Evolutionary conservation across 2,329 filamentous ascomycete genomes (phyloP), one percentile per base, ranked within the genome.

Genomic region (Penicillium sp.): DNA sequence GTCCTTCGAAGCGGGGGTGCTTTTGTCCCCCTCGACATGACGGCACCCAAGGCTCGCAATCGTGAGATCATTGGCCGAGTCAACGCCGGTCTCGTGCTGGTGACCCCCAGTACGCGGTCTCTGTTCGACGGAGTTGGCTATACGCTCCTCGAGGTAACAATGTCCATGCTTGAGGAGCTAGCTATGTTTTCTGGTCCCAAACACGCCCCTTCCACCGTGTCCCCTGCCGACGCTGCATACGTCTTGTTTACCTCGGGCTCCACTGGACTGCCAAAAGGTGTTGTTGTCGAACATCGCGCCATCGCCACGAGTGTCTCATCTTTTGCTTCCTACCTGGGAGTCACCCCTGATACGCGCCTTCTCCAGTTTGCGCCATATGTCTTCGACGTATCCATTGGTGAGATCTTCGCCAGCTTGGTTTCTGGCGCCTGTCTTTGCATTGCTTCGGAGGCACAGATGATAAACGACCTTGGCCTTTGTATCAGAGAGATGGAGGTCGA

Each of bases 181-280:
- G 18, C 18, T 3, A 18, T 18, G 18, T 18, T 3, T 18, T 18
- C 18, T 18, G 3, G 18, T 18, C 18, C 18, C 18, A 3, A 18
- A 18, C 1, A 18, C 18, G 18, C 18, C 18, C 18, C 18, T 18
- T 18, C 18, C 18, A 18, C 18, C 18, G 18, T 18, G 18, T 18
- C n/a, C 26, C 32, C 45, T 56, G 76, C 35, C 66, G 69, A 2
- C 61, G 72, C 0, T 26, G 45, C 46, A 54, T 77, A 76, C 54
- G 64, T 79, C 3, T 60, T 75, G 1, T 70, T 81, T 49, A 73
- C 69, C 32, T 76, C 55, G 4, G 55, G 55, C 12, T 48, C 45
- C 18, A 51, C 51, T 8, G 55, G 55, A 5, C 45, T 43, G 35
- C 53, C 55, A 4, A 56, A 58, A 40, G 53, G 51, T 5, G 43